Conservation (phyloP, 2,329 filamentous ascomycete genomes). For the Elsinoe australis region DNA sequence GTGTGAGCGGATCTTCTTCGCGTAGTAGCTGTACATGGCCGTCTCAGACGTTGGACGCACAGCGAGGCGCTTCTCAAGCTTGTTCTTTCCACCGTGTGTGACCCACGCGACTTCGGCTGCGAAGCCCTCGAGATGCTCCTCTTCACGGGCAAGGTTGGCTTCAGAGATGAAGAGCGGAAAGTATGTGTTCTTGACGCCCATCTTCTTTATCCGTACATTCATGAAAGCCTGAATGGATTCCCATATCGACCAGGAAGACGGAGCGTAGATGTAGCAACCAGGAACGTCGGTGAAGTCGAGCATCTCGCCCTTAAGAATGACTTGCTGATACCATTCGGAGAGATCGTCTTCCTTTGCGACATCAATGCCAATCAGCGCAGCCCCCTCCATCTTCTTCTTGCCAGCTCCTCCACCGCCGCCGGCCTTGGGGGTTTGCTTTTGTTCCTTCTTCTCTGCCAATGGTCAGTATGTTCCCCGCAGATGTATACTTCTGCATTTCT, state of each 20-base stretch:
- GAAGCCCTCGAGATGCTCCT: conserved; percentile 98
- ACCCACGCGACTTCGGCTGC: conserved; percentile 88
- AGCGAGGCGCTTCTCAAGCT: conserved; percentile 73
- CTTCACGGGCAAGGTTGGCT: conserved; percentile 78
- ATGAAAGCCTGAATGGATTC: conserved; percentile 55
- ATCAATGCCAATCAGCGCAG: conserved; percentile 76
- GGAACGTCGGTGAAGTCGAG: conserved; percentile 97
- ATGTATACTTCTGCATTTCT: background rate
- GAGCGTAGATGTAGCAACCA: conserved; percentile 90
- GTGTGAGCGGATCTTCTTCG: conserved; percentile 95
- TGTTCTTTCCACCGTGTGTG: conserved; percentile 81
- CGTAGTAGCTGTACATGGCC: conserved; percentile 93
- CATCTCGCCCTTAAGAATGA: conserved; percentile 94
- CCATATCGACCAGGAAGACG: conserved; percentile 60
- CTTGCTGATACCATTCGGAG: conserved; percentile 93
- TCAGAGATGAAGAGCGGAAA: conserved; percentile 94
- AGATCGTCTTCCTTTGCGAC: conserved; percentile 80
- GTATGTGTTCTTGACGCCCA: conserved; percentile 91
- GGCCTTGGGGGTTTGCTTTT: conserved; percentile 23
- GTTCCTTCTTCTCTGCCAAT: conserved; percentile 25
- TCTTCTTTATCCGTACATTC: conserved; percentile 67
- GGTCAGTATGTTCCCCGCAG: background rate
- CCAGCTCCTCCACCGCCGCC: conserved; percentile 21
- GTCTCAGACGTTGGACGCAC: conserved; percentile 64
- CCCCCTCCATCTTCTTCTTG: conserved; percentile 47